A percentile compares a stretch with the other conserved stretches of the same genome.
Conservation (phyloP, 148 eudicot genomes). For the Pouteria glomerata region DNA sequence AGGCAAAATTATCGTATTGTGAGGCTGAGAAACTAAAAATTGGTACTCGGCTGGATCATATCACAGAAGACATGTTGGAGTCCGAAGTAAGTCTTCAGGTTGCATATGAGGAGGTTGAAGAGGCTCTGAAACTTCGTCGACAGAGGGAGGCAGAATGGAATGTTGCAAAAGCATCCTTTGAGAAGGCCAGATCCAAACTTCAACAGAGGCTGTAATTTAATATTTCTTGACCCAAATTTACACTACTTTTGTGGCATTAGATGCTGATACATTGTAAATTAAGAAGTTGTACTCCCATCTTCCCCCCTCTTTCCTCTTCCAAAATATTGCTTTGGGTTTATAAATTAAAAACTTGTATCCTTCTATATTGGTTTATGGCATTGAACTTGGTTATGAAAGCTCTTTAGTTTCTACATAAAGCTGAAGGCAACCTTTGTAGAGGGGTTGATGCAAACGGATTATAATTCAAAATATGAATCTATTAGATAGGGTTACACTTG, state of each 20-base stretch:
- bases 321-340: too few species aligned
- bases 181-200: slow-evolving; percentile 15
- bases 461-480: too few species aligned
- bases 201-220: background rate
- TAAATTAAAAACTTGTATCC: too few species aligned
- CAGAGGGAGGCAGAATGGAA: slow-evolving; percentile 3
- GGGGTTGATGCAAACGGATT: too few species aligned
- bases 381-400: too few species aligned
- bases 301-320: background rate
- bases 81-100: background rate
- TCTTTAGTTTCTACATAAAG: too few species aligned
- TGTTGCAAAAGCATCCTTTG: slow-evolving; percentile 19
- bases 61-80: slow-evolving; percentile 1
- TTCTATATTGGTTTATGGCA: too few species aligned
- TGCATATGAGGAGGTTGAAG: slow-evolving; percentile 6
- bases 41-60: background rate
- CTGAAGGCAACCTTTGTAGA: too few species aligned
- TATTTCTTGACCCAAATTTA: background rate
- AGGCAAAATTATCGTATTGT: slow-evolving; percentile 6
- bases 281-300: background rate
- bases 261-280: background rate
- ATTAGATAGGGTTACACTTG: too few species aligned
- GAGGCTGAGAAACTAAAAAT: slow-evolving; percentile 9
- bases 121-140: background rate
- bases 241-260: too few species aligned